Evolutionary conservation across 2,329 filamentous ascomycete species (phyloP).

Genomic region (Colletotrichum sp.): DNA sequence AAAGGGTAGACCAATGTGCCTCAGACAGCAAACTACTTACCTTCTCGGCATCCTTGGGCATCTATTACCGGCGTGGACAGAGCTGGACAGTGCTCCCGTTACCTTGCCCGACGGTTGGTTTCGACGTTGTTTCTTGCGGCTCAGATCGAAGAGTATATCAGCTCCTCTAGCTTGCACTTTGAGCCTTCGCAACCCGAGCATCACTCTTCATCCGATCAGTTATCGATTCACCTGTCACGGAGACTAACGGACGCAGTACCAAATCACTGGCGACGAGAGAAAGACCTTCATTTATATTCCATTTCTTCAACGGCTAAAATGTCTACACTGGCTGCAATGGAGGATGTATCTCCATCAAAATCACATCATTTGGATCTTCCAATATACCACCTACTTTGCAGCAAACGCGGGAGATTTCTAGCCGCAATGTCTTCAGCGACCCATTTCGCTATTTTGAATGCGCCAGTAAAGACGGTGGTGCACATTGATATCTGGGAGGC

Average conservation of each 20-base stretch:
- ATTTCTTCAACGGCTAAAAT: neutral
- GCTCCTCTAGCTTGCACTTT: accelerated
- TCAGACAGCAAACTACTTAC: neutral
- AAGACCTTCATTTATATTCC: neutral
- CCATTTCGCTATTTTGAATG: neutral
- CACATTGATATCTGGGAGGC: neutral
- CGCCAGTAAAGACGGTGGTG: neutral
- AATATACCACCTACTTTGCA: neutral
- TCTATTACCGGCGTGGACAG: no score
- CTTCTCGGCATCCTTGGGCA: neutral
- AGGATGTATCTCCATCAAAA: neutral
- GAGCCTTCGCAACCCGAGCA: accelerated
- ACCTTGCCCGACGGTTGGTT: neutral
- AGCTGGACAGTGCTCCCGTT: neutral
- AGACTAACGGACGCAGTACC: accelerated
- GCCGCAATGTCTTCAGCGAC: neutral
- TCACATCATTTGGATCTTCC: neutral
- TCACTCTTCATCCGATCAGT: accelerated
- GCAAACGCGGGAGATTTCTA: neutral
- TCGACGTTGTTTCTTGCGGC: neutral
- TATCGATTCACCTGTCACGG: neutral
- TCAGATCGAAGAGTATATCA: accelerated
- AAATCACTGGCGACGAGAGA: neutral
- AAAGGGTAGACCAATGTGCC: neutral
- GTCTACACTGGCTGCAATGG: neutral